A percentile compares a stretch with the other conserved stretches of the same genome.
Evolutionary conservation across 1,284 basidiomycete genomes (phyloP).

Genomic region (Phellinidium pouzarii): DNA sequence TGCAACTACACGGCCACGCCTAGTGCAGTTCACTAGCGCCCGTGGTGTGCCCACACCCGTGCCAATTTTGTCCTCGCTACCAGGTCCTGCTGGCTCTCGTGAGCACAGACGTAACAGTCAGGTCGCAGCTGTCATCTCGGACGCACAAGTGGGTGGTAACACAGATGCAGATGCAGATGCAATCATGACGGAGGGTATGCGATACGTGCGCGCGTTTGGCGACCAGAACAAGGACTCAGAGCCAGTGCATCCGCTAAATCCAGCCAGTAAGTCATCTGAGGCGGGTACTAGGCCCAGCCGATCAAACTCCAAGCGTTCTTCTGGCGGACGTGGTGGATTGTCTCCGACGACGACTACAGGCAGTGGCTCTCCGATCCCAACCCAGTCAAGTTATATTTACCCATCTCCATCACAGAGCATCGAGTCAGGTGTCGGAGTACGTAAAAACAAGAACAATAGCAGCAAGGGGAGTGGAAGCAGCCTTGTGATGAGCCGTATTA

Average conservation of each 20-base stretch:
- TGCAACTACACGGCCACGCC: conserved; percentile 40
- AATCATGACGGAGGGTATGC: conserved; percentile 63
- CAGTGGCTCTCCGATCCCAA: conserved; percentile 21
- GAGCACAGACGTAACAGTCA: conserved; percentile 51
- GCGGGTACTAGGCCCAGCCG: conserved; percentile 10
- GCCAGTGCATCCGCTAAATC: conserved; percentile 13
- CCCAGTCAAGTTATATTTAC: conserved; percentile 10
- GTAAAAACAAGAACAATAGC: conserved; percentile 21
- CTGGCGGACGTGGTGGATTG: not conserved
- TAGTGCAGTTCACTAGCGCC: conserved; percentile 70
- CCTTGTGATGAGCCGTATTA: conserved; percentile 34
- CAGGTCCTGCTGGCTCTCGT: conserved; percentile 20
- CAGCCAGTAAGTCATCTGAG: not conserved
- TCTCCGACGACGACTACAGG: conserved; percentile 33
- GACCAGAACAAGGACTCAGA: conserved; percentile 27
- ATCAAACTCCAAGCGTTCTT: conserved; percentile 10
- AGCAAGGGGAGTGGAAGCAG: conserved; percentile 18
- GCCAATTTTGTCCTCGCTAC: conserved; percentile 28
- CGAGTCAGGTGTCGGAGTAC: conserved; percentile 44
- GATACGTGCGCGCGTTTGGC: conserved; percentile 63
- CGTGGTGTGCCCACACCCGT: conserved; percentile 62
- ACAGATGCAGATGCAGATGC: conserved; percentile 30
- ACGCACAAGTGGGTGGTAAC: conserved; percentile 27
- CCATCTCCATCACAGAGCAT: conserved; percentile 46
- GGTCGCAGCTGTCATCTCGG: conserved; percentile 43